phyloP scores from a whole-genome alignment of 352 stramenopile species.

The Phytophthora crassamura region DNA sequence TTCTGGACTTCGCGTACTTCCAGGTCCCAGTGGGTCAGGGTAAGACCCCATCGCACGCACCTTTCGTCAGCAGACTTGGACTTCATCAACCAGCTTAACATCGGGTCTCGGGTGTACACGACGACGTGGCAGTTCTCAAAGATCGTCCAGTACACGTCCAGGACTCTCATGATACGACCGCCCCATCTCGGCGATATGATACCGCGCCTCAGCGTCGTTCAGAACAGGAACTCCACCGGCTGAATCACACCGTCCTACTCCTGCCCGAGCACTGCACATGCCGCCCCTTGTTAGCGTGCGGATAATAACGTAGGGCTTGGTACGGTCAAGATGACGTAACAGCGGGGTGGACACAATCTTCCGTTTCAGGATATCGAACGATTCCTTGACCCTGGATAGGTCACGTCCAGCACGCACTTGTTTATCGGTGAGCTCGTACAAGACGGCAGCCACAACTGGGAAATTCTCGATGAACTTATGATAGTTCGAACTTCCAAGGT shows the following conservation, averaged over 20 bases:
- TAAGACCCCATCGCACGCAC: neutral
- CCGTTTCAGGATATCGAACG: constrained; percentile 3
- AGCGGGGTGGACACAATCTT: constrained; percentile 1
- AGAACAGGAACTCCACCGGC: neutral
- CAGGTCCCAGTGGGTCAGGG: constrained; percentile 1
- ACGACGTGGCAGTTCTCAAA: neutral
- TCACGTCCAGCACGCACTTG: neutral
- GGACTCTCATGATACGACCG: neutral
- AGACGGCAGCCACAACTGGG: constrained; percentile 20
- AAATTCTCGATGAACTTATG: constrained; percentile 26
- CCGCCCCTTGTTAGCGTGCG: neutral
- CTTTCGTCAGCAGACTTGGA: constrained; percentile 2
- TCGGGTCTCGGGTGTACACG: constrained; percentile 8
- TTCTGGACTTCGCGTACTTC: constrained; percentile 7
- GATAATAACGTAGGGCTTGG: constrained; percentile 1
- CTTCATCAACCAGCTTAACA: constrained; percentile 8
- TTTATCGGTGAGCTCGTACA: neutral
- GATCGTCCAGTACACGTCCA: neutral
- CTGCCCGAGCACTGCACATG: neutral
- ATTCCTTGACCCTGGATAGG: neutral
- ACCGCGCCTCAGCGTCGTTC: neutral
- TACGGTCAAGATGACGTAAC: neutral
- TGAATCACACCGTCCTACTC: constrained; percentile 1
- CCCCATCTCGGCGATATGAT: constrained; percentile 8
- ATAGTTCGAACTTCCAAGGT: constrained; percentile 21